These are phyloP conservation scores for Plantago lanceolata DNA, from an alignment of 305 asterid genomes.

Conservation along the genomic window DNA sequence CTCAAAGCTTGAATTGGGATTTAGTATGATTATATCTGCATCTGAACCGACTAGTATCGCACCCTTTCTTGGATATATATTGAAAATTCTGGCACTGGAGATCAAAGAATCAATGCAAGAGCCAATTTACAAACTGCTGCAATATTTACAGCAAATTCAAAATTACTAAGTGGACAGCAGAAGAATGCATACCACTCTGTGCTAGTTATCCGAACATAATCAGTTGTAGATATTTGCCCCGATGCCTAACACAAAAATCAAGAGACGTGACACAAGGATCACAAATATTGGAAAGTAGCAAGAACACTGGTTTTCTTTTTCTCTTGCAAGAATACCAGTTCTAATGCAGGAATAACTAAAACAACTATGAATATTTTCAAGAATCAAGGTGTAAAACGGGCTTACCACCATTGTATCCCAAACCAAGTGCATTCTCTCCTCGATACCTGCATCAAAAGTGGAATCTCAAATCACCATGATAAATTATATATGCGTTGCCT, in stretches of 20 bases:
- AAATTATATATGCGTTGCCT: constrained; percentile 9
- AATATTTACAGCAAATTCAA: background rate
- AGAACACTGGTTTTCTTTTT: background rate
- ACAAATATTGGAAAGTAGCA: background rate
- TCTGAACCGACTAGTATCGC: constrained; percentile 90
- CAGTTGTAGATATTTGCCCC: constrained; percentile 74
- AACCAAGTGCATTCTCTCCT: constrained; percentile 95
- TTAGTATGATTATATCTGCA: constrained; percentile 84
- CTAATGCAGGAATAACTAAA: constrained; percentile 1
- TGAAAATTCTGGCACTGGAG: constrained; percentile 82
- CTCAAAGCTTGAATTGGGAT: constrained; percentile 80
- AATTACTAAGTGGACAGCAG: background rate
- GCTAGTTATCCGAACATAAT: constrained; percentile 80
- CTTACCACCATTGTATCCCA: constrained; percentile 99
- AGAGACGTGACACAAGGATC: constrained; percentile 11
- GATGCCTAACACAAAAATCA: constrained; percentile 47
- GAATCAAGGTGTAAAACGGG: constrained; percentile 15
- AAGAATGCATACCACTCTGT: constrained; percentile 67
- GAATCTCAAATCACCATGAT: constrained; percentile 7
- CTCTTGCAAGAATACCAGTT: background rate
- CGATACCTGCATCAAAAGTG: constrained; percentile 55
- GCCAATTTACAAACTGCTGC: background rate
- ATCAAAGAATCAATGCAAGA: constrained; percentile 1
- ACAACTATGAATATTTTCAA: background rate
- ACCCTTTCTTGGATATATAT: constrained; percentile 90